Percentiles rank a stretch among this genome's conserved stretches.
Evolutionary conservation across 2,329 filamentous ascomycete species (phyloP).

Genomic region (Phoma sp.): DNA sequence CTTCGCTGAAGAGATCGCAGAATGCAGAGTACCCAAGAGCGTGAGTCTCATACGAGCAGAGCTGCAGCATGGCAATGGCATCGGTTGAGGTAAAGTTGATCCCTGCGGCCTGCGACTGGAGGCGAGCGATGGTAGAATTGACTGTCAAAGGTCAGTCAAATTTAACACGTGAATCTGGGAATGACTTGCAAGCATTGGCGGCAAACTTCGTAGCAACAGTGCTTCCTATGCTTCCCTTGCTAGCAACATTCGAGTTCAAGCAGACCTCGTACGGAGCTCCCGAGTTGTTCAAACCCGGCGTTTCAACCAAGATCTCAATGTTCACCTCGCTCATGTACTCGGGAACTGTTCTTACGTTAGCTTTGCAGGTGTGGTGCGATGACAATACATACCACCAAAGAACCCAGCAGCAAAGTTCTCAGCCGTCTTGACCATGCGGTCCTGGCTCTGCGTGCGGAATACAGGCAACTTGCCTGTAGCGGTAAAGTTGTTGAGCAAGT

Average conservation of each 20-base stretch:
- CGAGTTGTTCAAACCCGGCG: constrained; percentile 34
- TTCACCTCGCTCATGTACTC: constrained; percentile 39
- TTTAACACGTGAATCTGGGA: not conserved
- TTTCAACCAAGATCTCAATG: constrained; percentile 42
- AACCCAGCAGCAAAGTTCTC: constrained; percentile 45
- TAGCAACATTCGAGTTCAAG: constrained; percentile 38
- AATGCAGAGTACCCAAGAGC: constrained; percentile 55
- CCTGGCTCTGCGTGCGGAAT: constrained; percentile 42
- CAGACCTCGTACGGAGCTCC: constrained; percentile 41
- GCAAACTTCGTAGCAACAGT: constrained; percentile 33
- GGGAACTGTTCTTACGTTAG: constrained; percentile 21
- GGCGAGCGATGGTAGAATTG: constrained; percentile 37
- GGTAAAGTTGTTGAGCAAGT: constrained; percentile 56
- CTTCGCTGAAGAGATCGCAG: constrained; percentile 52
- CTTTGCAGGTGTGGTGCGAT: no score
- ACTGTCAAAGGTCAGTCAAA: constrained; percentile 10
- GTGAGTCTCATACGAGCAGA: constrained; percentile 44
- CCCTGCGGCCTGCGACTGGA: constrained; percentile 36
- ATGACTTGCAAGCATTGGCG: constrained; percentile 24
- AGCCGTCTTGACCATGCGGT: constrained; percentile 45
- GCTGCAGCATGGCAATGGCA: constrained; percentile 51
- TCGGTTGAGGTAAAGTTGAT: constrained; percentile 46
- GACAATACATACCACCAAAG: constrained; percentile 27
- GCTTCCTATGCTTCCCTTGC: constrained; percentile 37
- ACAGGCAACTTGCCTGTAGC: constrained; percentile 48